Evolutionary conservation across 2,329 filamentous ascomycete genomes (phyloP), one percentile per base, ranked within the genome.

Genomic region (Tympanopsis confertula): DNA sequence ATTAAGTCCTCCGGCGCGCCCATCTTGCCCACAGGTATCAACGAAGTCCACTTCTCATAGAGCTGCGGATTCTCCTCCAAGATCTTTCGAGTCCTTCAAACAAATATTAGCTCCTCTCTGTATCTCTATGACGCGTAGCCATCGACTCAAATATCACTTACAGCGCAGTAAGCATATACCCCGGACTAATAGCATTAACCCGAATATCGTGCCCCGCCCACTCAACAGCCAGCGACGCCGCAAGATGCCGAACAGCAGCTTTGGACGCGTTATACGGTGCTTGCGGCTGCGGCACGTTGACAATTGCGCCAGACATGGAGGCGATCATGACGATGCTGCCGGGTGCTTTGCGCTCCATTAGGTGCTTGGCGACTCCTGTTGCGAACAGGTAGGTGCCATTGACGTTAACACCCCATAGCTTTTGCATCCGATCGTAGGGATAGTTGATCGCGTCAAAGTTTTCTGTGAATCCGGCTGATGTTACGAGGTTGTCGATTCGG

Each of bases 91-190:
- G 87, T 95, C 38, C 85, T 93, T 30, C 22, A 20, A 33, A 14
- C 15, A 13, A 33, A 29, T 36, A 13, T 38, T 24, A 29, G 39
- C 52, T 41, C 49, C 45, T 35, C 7, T 22, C 20, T 12, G 13
- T 18, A 28, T 30, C 19, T 28, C 35, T 38, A 12, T 29, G 19
- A 36, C 17, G 32, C 38, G 38, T 39, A 35, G 19, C 38, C n/a
- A 38, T 29, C 20, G 32, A n/a, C 13, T 26, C 1, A 10, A 38
- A 42, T 40, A 15, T 35, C 28, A 64, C 82, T 74, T 69, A 89
- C 83, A 95, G 64, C 41, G 87, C 84, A 13, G 89, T 95, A 47
- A 94, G 66, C 89, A 96, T 96, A 62, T 96, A 96, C 33, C 91
- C 89, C 0, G 89, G 89, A 20, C 82, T 87, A 56, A 96, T 91